phyloP scores from a whole-genome alignment of 2,329 filamentous ascomycete species.

The Sporothrix brunneoviolacea region DNA sequence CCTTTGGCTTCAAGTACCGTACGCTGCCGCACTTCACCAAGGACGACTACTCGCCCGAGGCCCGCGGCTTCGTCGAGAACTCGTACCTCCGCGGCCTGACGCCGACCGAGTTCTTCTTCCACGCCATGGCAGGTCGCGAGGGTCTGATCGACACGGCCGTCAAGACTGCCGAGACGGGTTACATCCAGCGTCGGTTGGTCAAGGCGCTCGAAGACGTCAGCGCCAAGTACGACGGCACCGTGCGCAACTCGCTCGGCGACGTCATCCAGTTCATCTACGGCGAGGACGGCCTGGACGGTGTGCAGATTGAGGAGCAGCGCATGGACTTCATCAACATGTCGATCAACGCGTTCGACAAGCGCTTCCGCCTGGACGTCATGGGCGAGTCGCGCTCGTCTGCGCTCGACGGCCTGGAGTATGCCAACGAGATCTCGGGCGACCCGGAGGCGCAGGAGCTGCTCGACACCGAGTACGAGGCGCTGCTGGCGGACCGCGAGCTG shows the following conservation, averaged over 20 bases:
- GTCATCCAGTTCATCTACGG: conserved; percentile 97
- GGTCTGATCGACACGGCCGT: conserved; percentile 99
- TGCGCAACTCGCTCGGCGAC: conserved; percentile 93
- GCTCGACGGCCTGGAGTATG: conserved; percentile 76
- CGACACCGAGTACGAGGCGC: conserved; percentile 79
- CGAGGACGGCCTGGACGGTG: conserved; percentile 92
- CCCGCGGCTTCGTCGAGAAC: conserved; percentile 96
- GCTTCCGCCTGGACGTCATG: conserved; percentile 85
- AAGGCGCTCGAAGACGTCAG: conserved; percentile 97
- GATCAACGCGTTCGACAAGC: conserved; percentile 67
- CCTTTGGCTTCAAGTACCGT: conserved; percentile 97
- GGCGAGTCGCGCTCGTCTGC: conserved; percentile 48
- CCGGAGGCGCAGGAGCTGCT: conserved; percentile 79
- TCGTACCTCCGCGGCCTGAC: conserved; percentile 95
- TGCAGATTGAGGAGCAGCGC: conserved; percentile 85
- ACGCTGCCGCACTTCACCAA: conserved; percentile 97
- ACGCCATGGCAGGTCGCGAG: conserved; percentile 99
- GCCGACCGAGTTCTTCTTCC: conserved; percentile 97
- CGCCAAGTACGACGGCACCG: conserved; percentile 94
- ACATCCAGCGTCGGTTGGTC: conserved; percentile 96
- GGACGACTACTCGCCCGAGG: conserved; percentile 96
- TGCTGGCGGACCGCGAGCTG: conserved; percentile 66
- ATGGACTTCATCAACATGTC: conserved; percentile 82
- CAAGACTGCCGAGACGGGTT: conserved; percentile 98
- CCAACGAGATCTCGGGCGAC: conserved; percentile 79